Evolutionary conservation across 352 stramenopile species (phyloP).

Genomic region (Phytophthora vignae): DNA sequence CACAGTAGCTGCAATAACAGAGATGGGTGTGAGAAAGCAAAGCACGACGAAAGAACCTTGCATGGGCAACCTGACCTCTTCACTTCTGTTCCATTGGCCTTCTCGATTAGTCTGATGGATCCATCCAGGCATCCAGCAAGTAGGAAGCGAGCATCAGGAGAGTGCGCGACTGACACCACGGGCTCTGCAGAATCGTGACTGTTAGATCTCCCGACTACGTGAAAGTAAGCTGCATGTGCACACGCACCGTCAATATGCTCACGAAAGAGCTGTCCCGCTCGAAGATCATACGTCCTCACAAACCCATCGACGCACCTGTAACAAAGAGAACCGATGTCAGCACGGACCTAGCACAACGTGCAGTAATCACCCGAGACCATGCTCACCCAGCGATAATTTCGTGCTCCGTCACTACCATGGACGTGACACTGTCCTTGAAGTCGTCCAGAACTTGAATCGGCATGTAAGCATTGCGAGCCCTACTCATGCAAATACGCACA

Average conservation of each 20-base stretch:
- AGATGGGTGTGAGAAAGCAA: conserved; percentile 5
- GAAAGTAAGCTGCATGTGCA: background rate
- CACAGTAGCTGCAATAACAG: conserved; percentile 56
- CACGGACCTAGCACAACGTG: too few species aligned
- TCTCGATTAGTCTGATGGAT: conserved; percentile 82
- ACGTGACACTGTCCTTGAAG: conserved; percentile 91
- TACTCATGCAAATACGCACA: conserved; percentile 15
- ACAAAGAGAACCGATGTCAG: background rate
- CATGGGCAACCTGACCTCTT: conserved; percentile 56
- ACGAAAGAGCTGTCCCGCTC: conserved; percentile 65
- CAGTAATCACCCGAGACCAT: background rate
- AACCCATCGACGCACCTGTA: conserved; percentile 83
- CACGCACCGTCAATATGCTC: conserved; percentile 77
- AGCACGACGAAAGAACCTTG: too few species aligned
- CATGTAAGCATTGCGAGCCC: conserved; percentile 72
- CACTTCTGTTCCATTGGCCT: conserved; percentile 63
- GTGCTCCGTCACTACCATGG: conserved; percentile 74
- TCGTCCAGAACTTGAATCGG: conserved; percentile 90
- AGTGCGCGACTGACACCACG: conserved; percentile 79
- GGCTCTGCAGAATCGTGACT: conserved; percentile 51
- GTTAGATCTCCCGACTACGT: background rate
- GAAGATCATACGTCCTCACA: conserved; percentile 88
- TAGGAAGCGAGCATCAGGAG: conserved; percentile 76
- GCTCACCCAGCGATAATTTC: conserved; percentile 83
- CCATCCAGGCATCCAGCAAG: conserved; percentile 82